A percentile compares a stretch with the other conserved stretches of the same genome.
Evolutionary conservation across 1,284 basidiomycete species (phyloP).

Genomic region (Cryptococcus amylolentus): DNA sequence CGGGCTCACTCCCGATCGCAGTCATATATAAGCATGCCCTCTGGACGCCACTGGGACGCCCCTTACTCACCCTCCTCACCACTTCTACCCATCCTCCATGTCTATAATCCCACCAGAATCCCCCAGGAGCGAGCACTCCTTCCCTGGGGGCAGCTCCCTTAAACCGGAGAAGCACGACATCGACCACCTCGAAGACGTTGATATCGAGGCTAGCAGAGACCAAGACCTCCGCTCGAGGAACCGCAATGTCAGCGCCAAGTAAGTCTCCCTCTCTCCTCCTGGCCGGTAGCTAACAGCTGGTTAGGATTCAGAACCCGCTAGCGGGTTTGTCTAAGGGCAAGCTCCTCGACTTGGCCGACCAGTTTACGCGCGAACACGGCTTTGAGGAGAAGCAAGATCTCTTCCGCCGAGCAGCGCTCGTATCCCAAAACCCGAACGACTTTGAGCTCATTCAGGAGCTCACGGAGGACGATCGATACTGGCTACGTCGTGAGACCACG

Average conservation of each 20-base stretch:
- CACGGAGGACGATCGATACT: conserved; percentile 59
- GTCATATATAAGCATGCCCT: too few species aligned
- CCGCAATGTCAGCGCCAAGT: conserved; percentile 27
- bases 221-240: conserved; percentile 13
- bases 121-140: background rate
- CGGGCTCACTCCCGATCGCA: too few species aligned
- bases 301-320: conserved; percentile 35
- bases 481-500: conserved; percentile 55
- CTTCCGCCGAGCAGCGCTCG: conserved; percentile 61
- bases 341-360: conserved; percentile 58
- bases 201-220: conserved; percentile 11
- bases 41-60: too few species aligned
- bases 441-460: conserved; percentile 60
- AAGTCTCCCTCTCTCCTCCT: conserved; percentile 1
- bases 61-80: too few species aligned
- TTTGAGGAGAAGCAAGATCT: conserved; percentile 49
- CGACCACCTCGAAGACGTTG: conserved; percentile 13
- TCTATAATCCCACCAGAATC: conserved; percentile 3
- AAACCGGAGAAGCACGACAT: conserved; percentile 12
- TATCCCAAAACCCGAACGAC: conserved; percentile 59
- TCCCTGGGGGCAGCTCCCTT: background rate
- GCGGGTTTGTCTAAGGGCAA: conserved; percentile 33
- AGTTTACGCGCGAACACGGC: conserved; percentile 56
- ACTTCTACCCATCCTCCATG: background rate
- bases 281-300: background rate